Conservation (phyloP, 176 grass and related monocot species). For the Olyra latifolia region DNA sequence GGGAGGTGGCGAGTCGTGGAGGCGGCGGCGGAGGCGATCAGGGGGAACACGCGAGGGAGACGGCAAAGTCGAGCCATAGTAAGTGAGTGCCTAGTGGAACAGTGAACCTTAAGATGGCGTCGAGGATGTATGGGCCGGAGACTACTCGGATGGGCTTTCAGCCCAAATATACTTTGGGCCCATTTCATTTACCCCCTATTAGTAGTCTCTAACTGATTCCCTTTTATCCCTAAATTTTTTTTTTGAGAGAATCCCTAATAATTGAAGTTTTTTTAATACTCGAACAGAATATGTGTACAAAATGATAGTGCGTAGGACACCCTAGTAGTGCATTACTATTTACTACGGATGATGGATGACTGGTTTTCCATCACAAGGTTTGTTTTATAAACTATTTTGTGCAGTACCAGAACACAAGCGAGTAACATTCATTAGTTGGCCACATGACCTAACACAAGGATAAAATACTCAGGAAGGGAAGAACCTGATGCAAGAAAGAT, state of each 20-base stretch:
- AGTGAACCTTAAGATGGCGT: neutral
- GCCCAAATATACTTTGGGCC: neutral
- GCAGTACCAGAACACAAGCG: neutral
- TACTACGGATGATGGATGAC: neutral
- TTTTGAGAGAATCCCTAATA: no score
- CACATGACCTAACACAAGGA: neutral
- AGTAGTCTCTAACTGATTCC: no score
- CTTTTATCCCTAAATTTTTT: no score
- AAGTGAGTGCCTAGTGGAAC: neutral
- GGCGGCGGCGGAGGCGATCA: slow-evolving; percentile 21
- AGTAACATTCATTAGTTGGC: neutral
- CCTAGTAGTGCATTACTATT: neutral
- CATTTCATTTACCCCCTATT: no score
- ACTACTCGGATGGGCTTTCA: neutral
- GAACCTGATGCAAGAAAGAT: slow-evolving; percentile 22
- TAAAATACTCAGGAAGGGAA: neutral
- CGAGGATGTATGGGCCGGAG: neutral
- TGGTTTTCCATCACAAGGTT: neutral
- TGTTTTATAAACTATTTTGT: neutral
- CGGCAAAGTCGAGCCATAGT: slow-evolving; percentile 54
- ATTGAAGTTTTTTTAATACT: neutral
- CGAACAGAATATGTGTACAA: neutral
- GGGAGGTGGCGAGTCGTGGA: slow-evolving; percentile 5
- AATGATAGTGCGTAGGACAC: neutral
- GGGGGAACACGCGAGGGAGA: slow-evolving; percentile 42